Conservation (phyloP, 331 rosid species). For the Quercus tomentella region DNA sequence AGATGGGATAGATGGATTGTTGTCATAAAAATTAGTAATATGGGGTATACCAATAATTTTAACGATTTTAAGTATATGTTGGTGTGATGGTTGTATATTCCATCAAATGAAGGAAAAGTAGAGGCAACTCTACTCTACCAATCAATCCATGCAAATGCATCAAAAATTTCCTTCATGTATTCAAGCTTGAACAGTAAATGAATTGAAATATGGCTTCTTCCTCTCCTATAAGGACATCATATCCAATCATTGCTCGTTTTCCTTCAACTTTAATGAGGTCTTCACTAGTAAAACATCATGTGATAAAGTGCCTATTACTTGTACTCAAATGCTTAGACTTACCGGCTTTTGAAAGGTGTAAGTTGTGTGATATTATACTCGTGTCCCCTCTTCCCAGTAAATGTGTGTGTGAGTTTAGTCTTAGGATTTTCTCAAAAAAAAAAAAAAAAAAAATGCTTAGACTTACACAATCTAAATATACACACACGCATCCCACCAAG, state of each 20-base stretch:
- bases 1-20: conserved; percentile 61
- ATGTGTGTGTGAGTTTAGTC: too few species aligned
- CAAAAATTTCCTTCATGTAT: not conserved
- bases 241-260: not conserved
- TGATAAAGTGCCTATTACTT: not conserved
- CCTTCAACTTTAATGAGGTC: not conserved
- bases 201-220: not conserved
- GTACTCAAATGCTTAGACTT: too few species aligned
- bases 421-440: too few species aligned
- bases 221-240: too few species aligned
- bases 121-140: not conserved
- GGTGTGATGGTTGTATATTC: not conserved
- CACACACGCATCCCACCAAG: too few species aligned
- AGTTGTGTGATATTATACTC: too few species aligned
- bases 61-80: conserved; percentile 30
- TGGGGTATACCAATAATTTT: conserved; percentile 60
- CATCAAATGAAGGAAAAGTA: conserved; percentile 4
- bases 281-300: not conserved
- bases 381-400: too few species aligned
- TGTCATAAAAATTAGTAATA: conserved; percentile 57
- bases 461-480: too few species aligned
- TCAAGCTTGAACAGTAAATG: not conserved
- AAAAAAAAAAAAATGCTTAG: too few species aligned
- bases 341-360: too few species aligned
- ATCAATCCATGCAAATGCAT: too few species aligned